phyloP scores from a whole-genome alignment of 2,329 filamentous ascomycete genomes.

The Xylaria hypoxylon region DNA sequence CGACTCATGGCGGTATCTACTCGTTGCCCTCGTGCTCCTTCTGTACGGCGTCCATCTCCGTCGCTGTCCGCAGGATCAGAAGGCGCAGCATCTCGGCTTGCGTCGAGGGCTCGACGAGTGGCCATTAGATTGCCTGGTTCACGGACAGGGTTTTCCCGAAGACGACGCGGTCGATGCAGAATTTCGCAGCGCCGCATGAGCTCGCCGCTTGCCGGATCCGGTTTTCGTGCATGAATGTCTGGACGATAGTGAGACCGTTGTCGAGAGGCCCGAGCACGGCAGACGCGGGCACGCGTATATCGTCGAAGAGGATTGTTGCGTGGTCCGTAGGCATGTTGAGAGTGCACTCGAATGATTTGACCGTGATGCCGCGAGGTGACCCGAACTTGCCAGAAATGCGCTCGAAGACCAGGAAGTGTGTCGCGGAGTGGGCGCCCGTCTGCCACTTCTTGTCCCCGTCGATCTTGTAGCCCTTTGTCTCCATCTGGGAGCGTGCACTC shows the following conservation, averaged over 20 bases:
- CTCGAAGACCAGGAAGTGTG: constrained; percentile 72
- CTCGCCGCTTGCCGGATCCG: constrained; percentile 73
- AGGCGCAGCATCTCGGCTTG: constrained; percentile 72
- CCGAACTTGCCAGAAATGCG: constrained; percentile 66
- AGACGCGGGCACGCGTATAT: constrained; percentile 66
- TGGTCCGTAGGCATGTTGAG: constrained; percentile 76
- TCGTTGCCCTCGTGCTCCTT: constrained; percentile 47
- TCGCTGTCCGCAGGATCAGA: constrained; percentile 70
- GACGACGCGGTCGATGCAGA: constrained; percentile 67
- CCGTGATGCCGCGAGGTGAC: constrained; percentile 67
- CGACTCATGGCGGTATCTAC: constrained; percentile 56
- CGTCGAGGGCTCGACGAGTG: constrained; percentile 70
- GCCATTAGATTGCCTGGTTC: constrained; percentile 74
- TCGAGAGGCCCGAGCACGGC: constrained; percentile 65
- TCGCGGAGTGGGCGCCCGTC: constrained; percentile 71
- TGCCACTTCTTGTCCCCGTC: constrained; percentile 74
- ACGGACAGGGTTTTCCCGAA: constrained; percentile 67
- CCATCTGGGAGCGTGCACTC: constrained; percentile 57
- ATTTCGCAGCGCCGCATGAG: constrained; percentile 68
- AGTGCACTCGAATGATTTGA: constrained; percentile 72
- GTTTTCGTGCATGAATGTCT: constrained; percentile 75
- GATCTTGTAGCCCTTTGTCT: constrained; percentile 62
- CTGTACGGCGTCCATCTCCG: constrained; percentile 69
- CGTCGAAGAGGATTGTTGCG: constrained; percentile 67
- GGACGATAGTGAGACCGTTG: constrained; percentile 68